phyloP scores from a whole-genome alignment of 768 basidiomycete species.

The Steccherinum ochraceum region DNA sequence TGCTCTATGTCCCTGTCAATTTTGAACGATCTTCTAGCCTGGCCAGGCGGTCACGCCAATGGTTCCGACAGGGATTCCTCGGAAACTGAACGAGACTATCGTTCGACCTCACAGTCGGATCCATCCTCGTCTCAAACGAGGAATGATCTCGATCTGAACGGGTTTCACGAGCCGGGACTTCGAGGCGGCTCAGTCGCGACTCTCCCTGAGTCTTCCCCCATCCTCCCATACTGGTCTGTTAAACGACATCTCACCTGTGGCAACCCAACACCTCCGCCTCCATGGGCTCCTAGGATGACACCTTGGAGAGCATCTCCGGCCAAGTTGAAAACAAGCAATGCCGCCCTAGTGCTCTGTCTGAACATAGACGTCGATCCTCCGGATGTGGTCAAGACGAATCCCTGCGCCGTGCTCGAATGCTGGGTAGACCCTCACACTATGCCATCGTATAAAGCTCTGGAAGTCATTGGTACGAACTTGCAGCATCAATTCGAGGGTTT shows the following conservation, averaged over 20 bases:
- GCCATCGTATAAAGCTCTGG: slow-evolving; percentile 88
- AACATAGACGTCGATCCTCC: slow-evolving; percentile 98
- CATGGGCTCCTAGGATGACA: slow-evolving; percentile 57
- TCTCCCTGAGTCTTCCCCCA: slow-evolving; percentile 39
- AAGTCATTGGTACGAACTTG: slow-evolving; percentile 88
- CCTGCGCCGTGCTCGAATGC: slow-evolving; percentile 90
- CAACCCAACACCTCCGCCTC: slow-evolving; percentile 68
- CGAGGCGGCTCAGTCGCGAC: slow-evolving; percentile 24
- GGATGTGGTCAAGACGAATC: slow-evolving; percentile 94
- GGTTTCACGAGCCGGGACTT: slow-evolving; percentile 20
- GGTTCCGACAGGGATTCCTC: slow-evolving; percentile 23
- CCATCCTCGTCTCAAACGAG: slow-evolving; percentile 22
- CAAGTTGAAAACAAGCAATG: slow-evolving; percentile 88
- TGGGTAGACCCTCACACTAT: slow-evolving; percentile 96
- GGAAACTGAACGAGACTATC: slow-evolving; percentile 26
- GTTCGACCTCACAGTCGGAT: slow-evolving; percentile 23
- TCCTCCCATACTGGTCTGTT: slow-evolving; percentile 78
- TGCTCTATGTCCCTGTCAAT: neutral
- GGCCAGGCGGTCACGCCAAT: slow-evolving; percentile 11
- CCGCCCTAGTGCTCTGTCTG: slow-evolving; percentile 84
- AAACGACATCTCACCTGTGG: slow-evolving; percentile 90
- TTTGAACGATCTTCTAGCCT: slow-evolving; percentile 5
- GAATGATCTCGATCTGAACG: slow-evolving; percentile 16
- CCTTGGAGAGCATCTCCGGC: slow-evolving; percentile 81
- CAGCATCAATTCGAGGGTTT: slow-evolving; percentile 95